A percentile compares a stretch with the other conserved stretches of the same genome.
phyloP scores from a whole-genome alignment of 345 rosid species.

The Eucalyptus regnans region DNA sequence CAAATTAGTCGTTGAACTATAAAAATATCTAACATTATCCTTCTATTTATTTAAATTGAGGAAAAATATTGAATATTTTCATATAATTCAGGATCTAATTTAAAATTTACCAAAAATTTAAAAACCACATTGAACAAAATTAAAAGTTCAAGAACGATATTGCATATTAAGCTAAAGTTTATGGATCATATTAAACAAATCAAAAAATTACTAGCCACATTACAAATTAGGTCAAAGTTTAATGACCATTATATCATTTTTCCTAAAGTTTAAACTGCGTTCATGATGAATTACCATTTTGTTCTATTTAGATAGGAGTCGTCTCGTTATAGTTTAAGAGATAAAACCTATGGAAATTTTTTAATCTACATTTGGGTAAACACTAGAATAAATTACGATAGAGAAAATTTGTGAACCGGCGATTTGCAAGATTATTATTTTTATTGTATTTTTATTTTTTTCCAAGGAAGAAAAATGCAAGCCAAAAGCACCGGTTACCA shows the following conservation, averaged over 20 bases:
- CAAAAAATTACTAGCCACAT: too few species aligned
- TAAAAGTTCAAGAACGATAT: too few species aligned
- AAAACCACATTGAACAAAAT: too few species aligned
- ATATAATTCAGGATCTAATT: rapidly evolving
- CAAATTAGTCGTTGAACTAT: not conserved
- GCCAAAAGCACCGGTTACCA: not conserved
- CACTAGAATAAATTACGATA: not conserved
- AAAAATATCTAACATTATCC: not conserved
- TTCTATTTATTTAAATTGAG: too few species aligned
- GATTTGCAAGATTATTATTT: not conserved
- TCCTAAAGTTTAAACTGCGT: not conserved
- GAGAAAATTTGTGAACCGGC: not conserved
- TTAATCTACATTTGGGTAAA: not conserved
- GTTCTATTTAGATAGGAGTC: not conserved
- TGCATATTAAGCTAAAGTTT: too few species aligned
- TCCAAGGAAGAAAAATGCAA: not conserved
- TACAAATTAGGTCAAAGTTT: too few species aligned
- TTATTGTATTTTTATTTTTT: not conserved
- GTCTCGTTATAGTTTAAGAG: not conserved
- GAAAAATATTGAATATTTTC: not conserved
- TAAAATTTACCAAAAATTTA: too few species aligned
- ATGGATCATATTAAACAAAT: too few species aligned
- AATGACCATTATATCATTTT: not conserved
- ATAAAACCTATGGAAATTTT: not conserved
- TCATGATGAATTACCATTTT: not conserved